These are phyloP conservation scores for Cercospora zeae-maydis DNA, from an alignment of 2,329 filamentous ascomycete genomes.

Conservation along the genomic window DNA sequence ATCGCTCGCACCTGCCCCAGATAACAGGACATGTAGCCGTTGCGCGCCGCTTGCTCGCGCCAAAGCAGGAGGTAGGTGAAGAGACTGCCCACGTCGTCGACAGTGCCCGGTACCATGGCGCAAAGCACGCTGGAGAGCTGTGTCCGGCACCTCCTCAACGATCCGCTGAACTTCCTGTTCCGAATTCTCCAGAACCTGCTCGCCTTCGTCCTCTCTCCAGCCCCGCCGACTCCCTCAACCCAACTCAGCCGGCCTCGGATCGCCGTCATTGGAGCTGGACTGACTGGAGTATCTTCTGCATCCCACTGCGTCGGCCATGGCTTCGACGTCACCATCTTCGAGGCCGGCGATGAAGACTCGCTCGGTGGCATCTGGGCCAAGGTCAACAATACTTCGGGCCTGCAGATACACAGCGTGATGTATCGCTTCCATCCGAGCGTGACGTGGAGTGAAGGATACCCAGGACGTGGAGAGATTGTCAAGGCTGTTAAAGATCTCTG, in stretches of 20 bases:
- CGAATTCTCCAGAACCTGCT: slow-evolving; percentile 63
- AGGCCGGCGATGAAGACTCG: slow-evolving; percentile 62
- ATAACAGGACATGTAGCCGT: neutral
- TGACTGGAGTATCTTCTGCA: slow-evolving; percentile 74
- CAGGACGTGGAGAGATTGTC: slow-evolving; percentile 70
- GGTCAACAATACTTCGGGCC: slow-evolving; percentile 73
- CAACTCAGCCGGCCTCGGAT: slow-evolving; percentile 58
- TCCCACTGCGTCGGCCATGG: slow-evolving; percentile 82
- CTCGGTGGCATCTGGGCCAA: slow-evolving; percentile 44
- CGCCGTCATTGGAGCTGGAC: slow-evolving; percentile 47
- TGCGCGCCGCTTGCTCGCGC: neutral
- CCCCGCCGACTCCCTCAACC: slow-evolving; percentile 59
- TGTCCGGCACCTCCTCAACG: slow-evolving; percentile 35
- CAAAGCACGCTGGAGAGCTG: slow-evolving; percentile 7
- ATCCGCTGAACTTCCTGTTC: slow-evolving; percentile 58
- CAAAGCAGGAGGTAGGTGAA: neutral
- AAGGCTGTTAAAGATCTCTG: slow-evolving; percentile 68
- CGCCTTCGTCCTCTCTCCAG: slow-evolving; percentile 64
- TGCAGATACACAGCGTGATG: slow-evolving; percentile 84
- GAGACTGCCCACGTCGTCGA: neutral
- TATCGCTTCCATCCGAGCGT: slow-evolving; percentile 83
- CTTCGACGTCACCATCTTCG: slow-evolving; percentile 77
- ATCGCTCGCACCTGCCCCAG: neutral
- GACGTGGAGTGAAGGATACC: slow-evolving; percentile 71
- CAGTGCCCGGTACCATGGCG: slow-evolving; percentile 15